Evolutionary conservation across 2,329 filamentous ascomycete genomes (phyloP).

Genomic region (Colletotrichum camelliae): DNA sequence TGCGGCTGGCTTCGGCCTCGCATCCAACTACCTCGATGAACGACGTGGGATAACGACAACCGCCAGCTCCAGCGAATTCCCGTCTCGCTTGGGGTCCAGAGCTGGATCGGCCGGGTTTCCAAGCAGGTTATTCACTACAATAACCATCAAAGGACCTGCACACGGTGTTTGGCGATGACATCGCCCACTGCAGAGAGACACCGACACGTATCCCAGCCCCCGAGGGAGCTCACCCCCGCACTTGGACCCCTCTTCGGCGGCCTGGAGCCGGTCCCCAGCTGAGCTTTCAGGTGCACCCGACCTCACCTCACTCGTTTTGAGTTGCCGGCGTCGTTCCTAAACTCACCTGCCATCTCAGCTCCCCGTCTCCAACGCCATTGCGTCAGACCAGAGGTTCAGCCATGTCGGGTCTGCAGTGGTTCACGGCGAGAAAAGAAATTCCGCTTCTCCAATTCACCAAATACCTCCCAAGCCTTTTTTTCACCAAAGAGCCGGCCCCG

Average conservation of each 20-base stretch:
- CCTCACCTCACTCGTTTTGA: not conserved
- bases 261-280: not conserved
- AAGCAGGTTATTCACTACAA: not conserved
- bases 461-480: not conserved
- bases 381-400: conserved; percentile 5
- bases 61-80: not conserved
- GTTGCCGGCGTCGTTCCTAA: not conserved
- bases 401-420: not conserved
- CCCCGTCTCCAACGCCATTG: not conserved
- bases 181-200: not conserved
- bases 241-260: not conserved
- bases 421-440: not conserved
- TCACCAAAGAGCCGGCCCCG: conserved; percentile 1
- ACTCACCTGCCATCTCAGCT: not conserved
- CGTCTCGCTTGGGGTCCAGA: not conserved
- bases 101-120: not conserved
- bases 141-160: not conserved
- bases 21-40: not conserved
- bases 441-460: not conserved
- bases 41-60: not conserved
- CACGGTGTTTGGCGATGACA: not conserved
- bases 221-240: not conserved
- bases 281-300: not conserved
- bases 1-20: conserved; percentile 17
- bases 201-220: not conserved